These are phyloP conservation scores for Neofusicoccum kwambonambiense DNA, from an alignment of 2,329 filamentous ascomycete species.

Conservation along the genomic window DNA sequence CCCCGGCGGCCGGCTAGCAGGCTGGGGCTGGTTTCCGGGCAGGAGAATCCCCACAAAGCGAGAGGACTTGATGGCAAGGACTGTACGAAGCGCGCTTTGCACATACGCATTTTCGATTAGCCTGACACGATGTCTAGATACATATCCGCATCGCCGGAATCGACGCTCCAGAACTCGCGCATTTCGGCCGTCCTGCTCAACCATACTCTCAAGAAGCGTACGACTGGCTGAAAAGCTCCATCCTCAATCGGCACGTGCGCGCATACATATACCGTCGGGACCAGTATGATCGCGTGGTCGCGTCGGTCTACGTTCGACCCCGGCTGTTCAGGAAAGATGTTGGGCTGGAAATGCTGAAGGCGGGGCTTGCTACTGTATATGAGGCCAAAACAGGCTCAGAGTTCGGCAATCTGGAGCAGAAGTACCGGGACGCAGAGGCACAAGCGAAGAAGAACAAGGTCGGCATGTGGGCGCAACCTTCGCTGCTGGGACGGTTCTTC, in stretches of 20 bases:
- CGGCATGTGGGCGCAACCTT: conserved; percentile 65
- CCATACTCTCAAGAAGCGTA: conserved; percentile 80
- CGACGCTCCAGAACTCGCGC: conserved; percentile 88
- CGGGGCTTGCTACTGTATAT: conserved; percentile 84
- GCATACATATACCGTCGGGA: conserved; percentile 81
- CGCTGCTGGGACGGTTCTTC: conserved; percentile 39
- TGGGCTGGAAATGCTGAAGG: conserved; percentile 83
- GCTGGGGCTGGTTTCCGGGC: conserved; percentile 86
- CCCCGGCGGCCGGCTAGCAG: conserved; percentile 79
- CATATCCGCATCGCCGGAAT: conserved; percentile 86
- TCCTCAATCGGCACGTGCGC: conserved; percentile 72
- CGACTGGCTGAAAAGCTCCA: conserved; percentile 72
- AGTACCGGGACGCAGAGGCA: conserved; percentile 66
- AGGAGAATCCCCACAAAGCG: conserved; percentile 68
- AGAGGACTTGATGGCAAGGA: conserved; percentile 70
- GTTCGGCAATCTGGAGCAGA: conserved; percentile 67
- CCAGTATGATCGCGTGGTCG: conserved; percentile 89
- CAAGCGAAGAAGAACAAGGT: conserved; percentile 42
- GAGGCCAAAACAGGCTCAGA: conserved; percentile 88
- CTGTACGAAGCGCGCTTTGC: conserved; percentile 55
- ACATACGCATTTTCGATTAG: background rate
- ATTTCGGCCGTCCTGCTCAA: conserved; percentile 87
- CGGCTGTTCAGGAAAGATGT: conserved; percentile 73
- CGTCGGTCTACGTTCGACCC: conserved; percentile 73
- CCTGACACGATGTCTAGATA: conserved; percentile 56